Evolutionary conservation across 495 filamentous ascomycete genomes (phyloP), one percentile per base, ranked within the genome.

Genomic region (Aspergillus steynii): DNA sequence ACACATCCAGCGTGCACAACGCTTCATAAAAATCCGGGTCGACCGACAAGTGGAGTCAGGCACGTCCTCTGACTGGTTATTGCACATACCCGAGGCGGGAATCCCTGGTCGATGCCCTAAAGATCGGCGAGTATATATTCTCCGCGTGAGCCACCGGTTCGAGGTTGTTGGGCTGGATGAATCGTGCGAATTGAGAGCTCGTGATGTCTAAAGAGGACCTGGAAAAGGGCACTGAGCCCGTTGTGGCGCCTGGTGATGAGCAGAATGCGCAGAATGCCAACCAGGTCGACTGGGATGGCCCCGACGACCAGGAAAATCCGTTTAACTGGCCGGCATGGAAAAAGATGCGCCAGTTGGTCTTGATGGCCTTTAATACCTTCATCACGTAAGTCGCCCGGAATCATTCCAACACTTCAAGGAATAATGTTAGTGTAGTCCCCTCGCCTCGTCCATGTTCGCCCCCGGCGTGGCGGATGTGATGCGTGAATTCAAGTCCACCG

Each of bases 381-480:
- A 75, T 88, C 64, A 86, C 82, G 77, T 80, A 71, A 55, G 67
- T 69, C 9, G 0, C 20, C 20, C 20, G 20, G 20, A 20, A 32
- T 32, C n/a, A 50, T 5, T 28, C 20, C 20, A 7, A 10, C 50
- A 5, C 26, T 14, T 47, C 48, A 29, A 31, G 14, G 29, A 29
- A 34, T 51, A 2, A 56, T 8, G 8, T 48, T 29, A 31, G 31
- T 4, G 2, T 52, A 71, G 70, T 12, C 69, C 70, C 3, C 78
- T 90, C 42, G 86, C 86, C 0, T 87, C 86, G 1, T 86, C 86
- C 2, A 88, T 90, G 70, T 80, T 90, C 56, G 83, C 86, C 0
- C 87, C 87, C 2, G 85, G 83, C 7, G 82, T 87, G 45, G 63
- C 64, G 8, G 74, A 73, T 26, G 80, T 88, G 32, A 78, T 82